Percentiles rank a stretch among this genome's conserved stretches.
Conservation (phyloP, 441 rosid genomes). For the Codiaeum variegatum region DNA sequence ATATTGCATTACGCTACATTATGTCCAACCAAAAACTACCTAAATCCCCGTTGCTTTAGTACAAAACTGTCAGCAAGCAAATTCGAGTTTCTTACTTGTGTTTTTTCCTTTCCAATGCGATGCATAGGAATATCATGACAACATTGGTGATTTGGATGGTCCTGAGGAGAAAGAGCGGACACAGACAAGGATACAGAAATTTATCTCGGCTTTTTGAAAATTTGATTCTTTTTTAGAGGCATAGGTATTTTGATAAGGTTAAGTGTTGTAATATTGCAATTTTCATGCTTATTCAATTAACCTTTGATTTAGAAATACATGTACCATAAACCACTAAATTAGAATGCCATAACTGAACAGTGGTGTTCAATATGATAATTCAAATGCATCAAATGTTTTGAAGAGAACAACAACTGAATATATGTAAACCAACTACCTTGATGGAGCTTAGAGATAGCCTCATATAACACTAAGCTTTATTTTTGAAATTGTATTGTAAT, state of each 20-base stretch:
- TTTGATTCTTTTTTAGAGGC: neutral
- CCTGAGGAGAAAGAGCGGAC: slow-evolving; percentile 84
- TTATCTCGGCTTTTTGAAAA: slow-evolving; percentile 58
- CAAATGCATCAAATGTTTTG: neutral
- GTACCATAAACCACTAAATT: neutral
- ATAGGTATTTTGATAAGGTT: neutral
- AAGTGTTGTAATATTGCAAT: neutral
- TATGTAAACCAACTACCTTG: neutral
- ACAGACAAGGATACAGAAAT: slow-evolving; percentile 66
- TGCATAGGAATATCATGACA: slow-evolving; percentile 82
- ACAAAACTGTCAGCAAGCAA: too few species aligned
- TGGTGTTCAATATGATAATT: neutral
- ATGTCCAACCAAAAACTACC: too few species aligned
- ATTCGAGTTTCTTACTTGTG: neutral
- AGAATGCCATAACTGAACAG: neutral
- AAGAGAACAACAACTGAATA: neutral
- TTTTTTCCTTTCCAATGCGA: neutral
- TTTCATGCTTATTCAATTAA: neutral
- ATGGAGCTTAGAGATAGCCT: neutral
- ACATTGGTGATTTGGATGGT: slow-evolving; percentile 90
- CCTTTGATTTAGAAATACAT: neutral
- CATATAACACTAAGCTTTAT: neutral
- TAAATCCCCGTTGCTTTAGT: neutral
- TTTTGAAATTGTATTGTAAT: neutral
- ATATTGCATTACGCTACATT: too few species aligned